These are phyloP conservation scores for Salvia splendens DNA, from an alignment of 257 asterid genomes.

Conservation along the genomic window DNA sequence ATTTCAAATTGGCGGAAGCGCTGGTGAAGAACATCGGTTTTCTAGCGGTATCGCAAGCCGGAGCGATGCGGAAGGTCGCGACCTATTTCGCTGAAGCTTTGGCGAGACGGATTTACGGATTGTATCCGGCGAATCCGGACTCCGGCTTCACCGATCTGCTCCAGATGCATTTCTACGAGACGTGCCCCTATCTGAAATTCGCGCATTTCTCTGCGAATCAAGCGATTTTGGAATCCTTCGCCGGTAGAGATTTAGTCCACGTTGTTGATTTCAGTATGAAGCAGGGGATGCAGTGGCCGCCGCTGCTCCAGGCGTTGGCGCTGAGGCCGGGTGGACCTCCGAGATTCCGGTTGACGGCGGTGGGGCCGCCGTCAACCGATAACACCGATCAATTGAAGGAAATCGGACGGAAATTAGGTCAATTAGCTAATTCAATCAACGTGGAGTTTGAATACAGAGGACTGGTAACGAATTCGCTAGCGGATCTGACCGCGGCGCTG, in stretches of 20 bases:
- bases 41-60: slow-evolving; percentile 75
- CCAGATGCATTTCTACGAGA: slow-evolving; percentile 85
- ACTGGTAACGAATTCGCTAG: slow-evolving; percentile 60
- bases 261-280: slow-evolving; percentile 85
- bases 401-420: slow-evolving; percentile 72
- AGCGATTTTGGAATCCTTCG: slow-evolving; percentile 79
- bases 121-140: slow-evolving; percentile 50
- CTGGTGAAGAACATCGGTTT: slow-evolving; percentile 64
- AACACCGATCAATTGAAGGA: slow-evolving; percentile 70
- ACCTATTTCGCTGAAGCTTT: slow-evolving; percentile 80
- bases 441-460: slow-evolving; percentile 75
- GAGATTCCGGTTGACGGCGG: slow-evolving; percentile 66
- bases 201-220: slow-evolving; percentile 94
- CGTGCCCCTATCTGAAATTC: slow-evolving; percentile 83
- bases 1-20: slow-evolving; percentile 66
- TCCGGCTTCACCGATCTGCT: slow-evolving; percentile 58
- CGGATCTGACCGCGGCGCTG: slow-evolving; percentile 73
- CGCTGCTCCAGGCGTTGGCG: slow-evolving; percentile 78
- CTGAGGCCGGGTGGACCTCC: slow-evolving; percentile 84
- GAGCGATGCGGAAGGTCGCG: slow-evolving; percentile 88
- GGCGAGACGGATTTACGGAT: slow-evolving; percentile 63
- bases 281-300: slow-evolving; percentile 98
- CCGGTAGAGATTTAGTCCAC: slow-evolving; percentile 58
- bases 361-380: slow-evolving; percentile 75
- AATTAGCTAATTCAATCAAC: slow-evolving; percentile 59